phyloP scores from a whole-genome alignment of 345 rosid species.

The Ceriops zippeliana region DNA sequence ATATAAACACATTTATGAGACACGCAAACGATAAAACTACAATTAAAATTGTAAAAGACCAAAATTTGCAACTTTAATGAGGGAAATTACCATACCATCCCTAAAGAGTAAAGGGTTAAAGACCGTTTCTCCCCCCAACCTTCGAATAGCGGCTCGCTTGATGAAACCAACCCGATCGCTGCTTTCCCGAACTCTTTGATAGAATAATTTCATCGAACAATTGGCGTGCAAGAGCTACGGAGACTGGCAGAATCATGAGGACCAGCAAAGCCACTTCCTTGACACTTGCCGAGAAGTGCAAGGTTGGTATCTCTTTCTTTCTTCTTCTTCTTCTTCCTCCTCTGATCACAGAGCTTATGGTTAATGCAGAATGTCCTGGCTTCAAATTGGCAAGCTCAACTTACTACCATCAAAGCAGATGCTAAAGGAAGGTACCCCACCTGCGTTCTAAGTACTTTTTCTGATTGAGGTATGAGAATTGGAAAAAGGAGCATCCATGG shows the following conservation, averaged over 20 bases:
- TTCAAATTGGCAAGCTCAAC: slow-evolving; percentile 77
- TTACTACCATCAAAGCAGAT: slow-evolving; percentile 77
- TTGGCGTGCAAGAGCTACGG: slow-evolving; percentile 28
- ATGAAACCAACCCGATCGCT: too few species aligned
- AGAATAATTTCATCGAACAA: slow-evolving; percentile 49
- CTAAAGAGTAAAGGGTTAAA: too few species aligned
- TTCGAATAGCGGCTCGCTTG: too few species aligned
- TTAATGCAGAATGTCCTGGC: slow-evolving; percentile 59
- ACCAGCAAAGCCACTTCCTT: slow-evolving; percentile 45
- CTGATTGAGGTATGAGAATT: background rate
- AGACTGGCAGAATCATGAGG: slow-evolving; percentile 30
- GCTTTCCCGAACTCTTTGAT: background rate
- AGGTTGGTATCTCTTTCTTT: slow-evolving; percentile 34
- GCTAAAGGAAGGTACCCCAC: slow-evolving; percentile 67
- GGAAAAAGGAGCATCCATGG: background rate
- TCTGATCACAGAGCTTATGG: background rate
- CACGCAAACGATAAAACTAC: too few species aligned
- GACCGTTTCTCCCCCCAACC: too few species aligned
- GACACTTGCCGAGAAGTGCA: slow-evolving; percentile 67
- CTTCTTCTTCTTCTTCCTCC: background rate
- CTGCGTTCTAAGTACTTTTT: background rate
- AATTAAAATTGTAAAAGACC: too few species aligned
- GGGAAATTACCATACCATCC: too few species aligned
- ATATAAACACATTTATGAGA: too few species aligned
- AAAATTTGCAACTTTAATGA: too few species aligned